Conservation (phyloP, 495 filamentous ascomycete species). For the Penicillium paradoxum region DNA sequence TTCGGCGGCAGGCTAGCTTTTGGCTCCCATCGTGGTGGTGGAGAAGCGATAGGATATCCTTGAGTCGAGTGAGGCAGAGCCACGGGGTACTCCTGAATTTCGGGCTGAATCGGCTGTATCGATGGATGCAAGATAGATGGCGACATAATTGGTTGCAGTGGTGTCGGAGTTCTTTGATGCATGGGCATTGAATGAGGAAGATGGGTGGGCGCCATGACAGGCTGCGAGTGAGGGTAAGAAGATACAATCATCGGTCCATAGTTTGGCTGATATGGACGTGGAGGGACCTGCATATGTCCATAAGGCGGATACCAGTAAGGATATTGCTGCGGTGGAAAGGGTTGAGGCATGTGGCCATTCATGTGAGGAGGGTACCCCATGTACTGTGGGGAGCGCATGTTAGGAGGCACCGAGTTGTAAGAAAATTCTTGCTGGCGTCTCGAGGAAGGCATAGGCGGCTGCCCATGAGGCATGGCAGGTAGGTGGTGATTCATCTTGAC, state of each 20-base stretch:
- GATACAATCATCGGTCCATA: slow-evolving; percentile 49
- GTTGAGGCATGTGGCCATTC: slow-evolving; percentile 41
- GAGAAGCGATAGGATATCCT: slow-evolving; percentile 28
- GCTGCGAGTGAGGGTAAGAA: slow-evolving; percentile 45
- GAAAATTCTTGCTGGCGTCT: slow-evolving; percentile 47
- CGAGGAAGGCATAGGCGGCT: slow-evolving; percentile 47
- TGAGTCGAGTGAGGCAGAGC: slow-evolving; percentile 23
- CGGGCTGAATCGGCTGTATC: slow-evolving; percentile 25
- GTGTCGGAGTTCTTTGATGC: slow-evolving; percentile 40
- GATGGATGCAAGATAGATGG: slow-evolving; percentile 29
- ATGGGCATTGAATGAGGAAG: slow-evolving; percentile 33
- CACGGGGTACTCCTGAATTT: slow-evolving; percentile 31
- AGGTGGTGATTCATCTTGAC: slow-evolving; percentile 54
- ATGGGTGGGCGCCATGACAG: slow-evolving; percentile 38
- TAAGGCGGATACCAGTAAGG: slow-evolving; percentile 45
- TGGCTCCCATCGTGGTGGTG: slow-evolving; percentile 27
- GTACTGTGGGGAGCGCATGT: slow-evolving; percentile 44
- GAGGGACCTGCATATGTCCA: slow-evolving; percentile 43
- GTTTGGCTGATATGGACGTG: slow-evolving; percentile 34
- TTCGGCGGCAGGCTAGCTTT: slow-evolving; percentile 20
- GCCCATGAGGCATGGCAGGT: slow-evolving; percentile 51
- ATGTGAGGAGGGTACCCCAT: slow-evolving; percentile 45
- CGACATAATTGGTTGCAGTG: slow-evolving; percentile 40
- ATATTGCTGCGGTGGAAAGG: slow-evolving; percentile 43
- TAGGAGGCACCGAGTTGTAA: slow-evolving; percentile 42